Base-by-base conservation (phyloP, 495 filamentous ascomycete genomes). In the Corynascus novoguineensis region DNA sequence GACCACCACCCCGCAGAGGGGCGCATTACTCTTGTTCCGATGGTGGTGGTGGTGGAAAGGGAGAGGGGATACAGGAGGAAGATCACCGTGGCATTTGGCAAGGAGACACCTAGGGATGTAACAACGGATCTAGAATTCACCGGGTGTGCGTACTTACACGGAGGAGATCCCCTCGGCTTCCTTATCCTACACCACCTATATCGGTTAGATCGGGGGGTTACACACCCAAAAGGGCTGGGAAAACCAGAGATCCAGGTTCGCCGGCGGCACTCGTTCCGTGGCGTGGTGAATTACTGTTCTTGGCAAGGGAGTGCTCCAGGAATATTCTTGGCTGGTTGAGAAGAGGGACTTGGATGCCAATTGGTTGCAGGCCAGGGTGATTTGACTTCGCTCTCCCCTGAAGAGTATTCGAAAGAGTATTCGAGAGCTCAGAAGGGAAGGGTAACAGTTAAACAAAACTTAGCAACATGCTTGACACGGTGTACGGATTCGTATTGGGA, bases 251-350 rank as follows among this genome's bases (percentile, higher is more conserved):
- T 48, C 42, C 38, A 54, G 51, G 51, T 25, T 38, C 5, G 0
- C 53, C 53, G 53, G 53, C 42, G 42, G 53, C 14, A 19, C 42
- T 47, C 29, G 53, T 32, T 55, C 53, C 53, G 53, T 9, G 25
- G 53, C 21, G 38, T 46, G n/a, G n/a, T 1, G 9, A 44, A 8
- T 38, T 50, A 50, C 49, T 49, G 15, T 53, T 46, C 31, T 48
- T n/a, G 53, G 53, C 22, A 47, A 27, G 25, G 47, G 14, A 48
- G 49, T 25, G 11, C 35, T n/a, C n/a, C n/a, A n/a, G n/a, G n/a
- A n/a, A n/a, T n/a, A n/a, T n/a, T n/a, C n/a, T 15, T 12, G 14
- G 32, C 9, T 51, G 32, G 49, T 14, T 44, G 28, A 17, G n/a
- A 40, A 1, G 41, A 34, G 37, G 59, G 42, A 3, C 19, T n/a